Base-by-base conservation (phyloP, 2,329 filamentous ascomycete genomes). In the Talaromyces atroroseus region DNA sequence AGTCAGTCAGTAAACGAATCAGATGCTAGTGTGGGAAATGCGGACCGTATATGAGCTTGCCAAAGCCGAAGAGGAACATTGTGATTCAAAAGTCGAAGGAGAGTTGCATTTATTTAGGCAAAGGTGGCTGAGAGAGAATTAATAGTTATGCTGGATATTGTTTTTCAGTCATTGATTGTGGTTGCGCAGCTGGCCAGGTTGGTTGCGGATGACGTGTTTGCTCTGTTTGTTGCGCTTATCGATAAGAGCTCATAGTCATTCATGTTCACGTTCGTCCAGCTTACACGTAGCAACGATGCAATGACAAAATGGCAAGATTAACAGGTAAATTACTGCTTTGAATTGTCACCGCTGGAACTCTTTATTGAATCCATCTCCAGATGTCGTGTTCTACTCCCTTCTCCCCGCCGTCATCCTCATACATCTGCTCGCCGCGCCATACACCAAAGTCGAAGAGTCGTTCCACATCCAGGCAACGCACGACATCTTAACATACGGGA, bases 371-470 rank as follows among this genome's bases (percentile, higher is more conserved):
- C 3, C 3, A 12, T 16, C 18, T 5, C 10, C 29, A 58, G 56
- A 45, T 10, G 10, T 58, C n/a, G 50, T 74, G 10, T 59, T 74
- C 11, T 64, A 69, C 53, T 67, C 85, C 61, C 73, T 85, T 50
- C 77, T 91, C 57, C 87, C 89, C 1, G 70, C 78, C 2, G 68
- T 86, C 34, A 78, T 89, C 63, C 70, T 88, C 58, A 55, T 88
- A 54, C 89, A 96, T 71, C 83, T 95, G 55, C 67, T 84, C 59
- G 70, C 85, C 23, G 84, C 92, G 11, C 94, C 94, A 0, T 92
- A 95, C 76, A 96, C 92, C 57, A 99, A 99, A 73, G 94, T 99
- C 58, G 94, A 99, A 72, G 94, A 99, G 74, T 97, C 92, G 0
- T 97, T 99, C 82, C 96, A 96, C 71, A 84, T 97, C 58, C 94